phyloP scores from a whole-genome alignment of 2,329 filamentous ascomycete species.

The Lecanicillium sp. region DNA sequence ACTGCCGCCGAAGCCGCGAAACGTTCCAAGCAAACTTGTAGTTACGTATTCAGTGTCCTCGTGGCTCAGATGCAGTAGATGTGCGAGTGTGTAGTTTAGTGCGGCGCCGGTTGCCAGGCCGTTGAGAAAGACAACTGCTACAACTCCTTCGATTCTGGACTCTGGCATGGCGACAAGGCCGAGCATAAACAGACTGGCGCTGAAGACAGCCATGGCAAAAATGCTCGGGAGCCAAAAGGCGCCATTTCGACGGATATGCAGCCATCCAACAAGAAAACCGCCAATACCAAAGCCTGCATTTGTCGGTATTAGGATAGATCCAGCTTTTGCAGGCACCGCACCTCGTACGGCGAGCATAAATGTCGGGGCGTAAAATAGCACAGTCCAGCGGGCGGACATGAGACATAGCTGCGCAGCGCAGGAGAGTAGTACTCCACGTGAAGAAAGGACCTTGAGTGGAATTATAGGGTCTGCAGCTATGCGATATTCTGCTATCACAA shows the following conservation, averaged over 20 bases:
- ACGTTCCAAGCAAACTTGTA: constrained; percentile 68
- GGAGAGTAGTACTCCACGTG: constrained; percentile 61
- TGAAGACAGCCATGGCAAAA: constrained; percentile 53
- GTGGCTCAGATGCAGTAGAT: constrained; percentile 64
- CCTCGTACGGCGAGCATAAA: constrained; percentile 70
- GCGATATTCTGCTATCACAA: constrained; percentile 55
- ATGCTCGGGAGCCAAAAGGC: constrained; percentile 64
- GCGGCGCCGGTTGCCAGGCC: constrained; percentile 64
- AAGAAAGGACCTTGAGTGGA: constrained; percentile 60
- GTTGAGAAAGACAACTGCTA: constrained; percentile 57
- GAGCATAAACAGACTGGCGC: constrained; percentile 47
- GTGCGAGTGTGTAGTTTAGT: constrained; percentile 75
- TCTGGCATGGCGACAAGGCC: constrained; percentile 44
- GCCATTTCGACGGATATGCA: constrained; percentile 66
- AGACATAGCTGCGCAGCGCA: constrained; percentile 67
- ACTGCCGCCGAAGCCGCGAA: constrained; percentile 71
- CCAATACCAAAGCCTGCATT: constrained; percentile 72
- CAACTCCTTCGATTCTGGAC: constrained; percentile 43
- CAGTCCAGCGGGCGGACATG: constrained; percentile 73
- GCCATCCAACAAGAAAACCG: constrained; percentile 61
- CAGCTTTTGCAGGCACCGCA: constrained; percentile 61
- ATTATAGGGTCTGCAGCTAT: constrained; percentile 64
- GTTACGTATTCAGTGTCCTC: constrained; percentile 64
- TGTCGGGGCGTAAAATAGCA: constrained; percentile 74
- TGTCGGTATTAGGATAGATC: constrained; percentile 70